Evolutionary conservation across 2,329 filamentous ascomycete species (phyloP).

Genomic region (Neospermospora avenae): DNA sequence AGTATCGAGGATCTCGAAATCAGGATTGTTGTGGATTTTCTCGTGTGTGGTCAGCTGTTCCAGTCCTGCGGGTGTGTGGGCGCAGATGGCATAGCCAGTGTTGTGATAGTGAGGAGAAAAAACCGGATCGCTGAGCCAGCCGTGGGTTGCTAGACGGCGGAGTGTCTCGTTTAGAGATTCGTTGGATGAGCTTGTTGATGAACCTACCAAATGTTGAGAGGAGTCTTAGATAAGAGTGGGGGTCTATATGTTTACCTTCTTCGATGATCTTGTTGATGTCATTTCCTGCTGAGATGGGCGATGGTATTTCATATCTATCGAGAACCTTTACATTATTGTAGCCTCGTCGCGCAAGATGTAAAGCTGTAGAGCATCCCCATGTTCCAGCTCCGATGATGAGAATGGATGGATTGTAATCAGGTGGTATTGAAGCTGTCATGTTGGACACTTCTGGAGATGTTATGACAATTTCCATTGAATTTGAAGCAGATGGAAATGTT

Average conservation of each 20-base stretch:
- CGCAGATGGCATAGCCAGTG: conserved; percentile 45
- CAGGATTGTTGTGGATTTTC: conserved; percentile 33
- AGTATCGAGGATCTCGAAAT: conserved; percentile 38
- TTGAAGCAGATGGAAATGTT: too few species aligned
- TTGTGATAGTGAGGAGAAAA: conserved; percentile 44
- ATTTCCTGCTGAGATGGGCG: conserved; percentile 50
- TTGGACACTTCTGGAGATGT: neutral
- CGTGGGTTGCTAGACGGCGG: conserved; percentile 39
- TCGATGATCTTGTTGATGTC: conserved; percentile 59
- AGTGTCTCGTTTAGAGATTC: conserved; percentile 32
- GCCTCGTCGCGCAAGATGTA: conserved; percentile 43
- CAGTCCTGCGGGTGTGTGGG: conserved; percentile 39
- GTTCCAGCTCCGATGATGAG: conserved; percentile 42
- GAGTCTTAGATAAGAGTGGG: conserved; percentile 6
- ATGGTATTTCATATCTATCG: conserved; percentile 43
- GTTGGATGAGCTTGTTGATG: conserved; percentile 23
- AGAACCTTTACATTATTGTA: conserved; percentile 47
- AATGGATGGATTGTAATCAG: conserved; percentile 27
- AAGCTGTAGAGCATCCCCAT: conserved; percentile 43
- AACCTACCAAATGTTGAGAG: conserved; percentile 22
- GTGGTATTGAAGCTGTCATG: neutral
- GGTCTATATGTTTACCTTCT: conserved; percentile 17
- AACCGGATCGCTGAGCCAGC: conserved; percentile 43
- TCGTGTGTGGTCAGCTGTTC: conserved; percentile 39
- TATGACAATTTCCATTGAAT: neutral